Evolutionary conservation across 306 rosid genomes (phyloP).

Genomic region (Pterocarpus macrocarpus): DNA sequence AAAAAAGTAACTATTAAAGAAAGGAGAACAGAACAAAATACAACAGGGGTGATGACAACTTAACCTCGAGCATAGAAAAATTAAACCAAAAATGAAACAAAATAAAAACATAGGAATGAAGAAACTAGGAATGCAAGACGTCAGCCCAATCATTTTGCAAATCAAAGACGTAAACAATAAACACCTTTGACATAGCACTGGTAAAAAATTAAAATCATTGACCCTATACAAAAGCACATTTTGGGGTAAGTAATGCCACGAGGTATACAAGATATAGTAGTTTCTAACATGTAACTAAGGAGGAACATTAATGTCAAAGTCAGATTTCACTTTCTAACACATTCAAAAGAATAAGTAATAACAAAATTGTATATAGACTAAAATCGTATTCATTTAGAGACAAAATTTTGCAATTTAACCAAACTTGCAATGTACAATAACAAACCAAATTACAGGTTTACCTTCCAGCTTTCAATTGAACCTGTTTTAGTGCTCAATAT

Average conservation of each 20-base stretch:
- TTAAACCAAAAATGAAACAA: neutral
- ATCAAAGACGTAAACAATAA: neutral
- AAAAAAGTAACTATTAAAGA: neutral
- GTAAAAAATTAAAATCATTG: neutral
- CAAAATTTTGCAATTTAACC: no score
- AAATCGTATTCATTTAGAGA: no score
- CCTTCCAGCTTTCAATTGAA: conserved; percentile 91
- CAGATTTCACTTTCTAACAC: neutral
- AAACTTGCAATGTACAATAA: neutral
- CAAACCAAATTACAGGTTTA: conserved; percentile 39
- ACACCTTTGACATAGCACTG: neutral
- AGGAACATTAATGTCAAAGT: neutral
- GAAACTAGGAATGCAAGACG: neutral
- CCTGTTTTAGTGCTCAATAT: conserved; percentile 73
- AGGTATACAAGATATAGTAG: neutral
- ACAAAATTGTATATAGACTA: no score
- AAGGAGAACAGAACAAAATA: neutral
- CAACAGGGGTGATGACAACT: neutral
- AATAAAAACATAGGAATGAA: neutral
- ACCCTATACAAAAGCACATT: neutral
- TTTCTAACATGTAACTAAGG: neutral
- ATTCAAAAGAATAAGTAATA: neutral
- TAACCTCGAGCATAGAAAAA: neutral
- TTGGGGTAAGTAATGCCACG: neutral
- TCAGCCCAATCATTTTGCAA: neutral